Evolutionary conservation across 2,329 filamentous ascomycete genomes (phyloP).

Genomic region (Phialophora chinensis): DNA sequence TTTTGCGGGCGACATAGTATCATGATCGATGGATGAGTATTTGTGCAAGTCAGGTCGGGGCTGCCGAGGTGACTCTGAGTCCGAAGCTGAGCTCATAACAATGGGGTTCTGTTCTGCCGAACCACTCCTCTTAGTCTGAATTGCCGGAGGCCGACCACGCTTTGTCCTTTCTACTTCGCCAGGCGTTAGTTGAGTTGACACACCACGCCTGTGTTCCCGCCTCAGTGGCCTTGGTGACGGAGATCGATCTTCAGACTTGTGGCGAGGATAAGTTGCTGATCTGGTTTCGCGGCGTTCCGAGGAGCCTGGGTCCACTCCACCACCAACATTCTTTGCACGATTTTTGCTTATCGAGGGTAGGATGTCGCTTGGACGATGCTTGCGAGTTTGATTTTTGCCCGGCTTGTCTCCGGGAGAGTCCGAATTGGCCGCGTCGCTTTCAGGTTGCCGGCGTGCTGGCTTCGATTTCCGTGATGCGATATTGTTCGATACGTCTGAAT

Average conservation of each 20-base stretch:
- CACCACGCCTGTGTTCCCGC: slow-evolving; percentile 38
- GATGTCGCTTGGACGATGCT: slow-evolving; percentile 37
- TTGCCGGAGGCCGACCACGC: slow-evolving; percentile 47
- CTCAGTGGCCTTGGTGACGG: slow-evolving; percentile 40
- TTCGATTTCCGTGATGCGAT: slow-evolving; percentile 24
- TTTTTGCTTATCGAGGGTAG: slow-evolving; percentile 33
- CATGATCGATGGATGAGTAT: slow-evolving; percentile 48
- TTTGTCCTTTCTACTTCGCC: slow-evolving; percentile 43
- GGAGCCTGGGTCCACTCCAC: slow-evolving; percentile 28
- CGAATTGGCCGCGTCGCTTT: slow-evolving; percentile 21
- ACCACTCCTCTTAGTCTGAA: slow-evolving; percentile 51
- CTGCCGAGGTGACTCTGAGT: slow-evolving; percentile 48
- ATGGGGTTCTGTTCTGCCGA: slow-evolving; percentile 50
- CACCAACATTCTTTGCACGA: slow-evolving; percentile 33
- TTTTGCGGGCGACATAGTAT: slow-evolving; percentile 69
- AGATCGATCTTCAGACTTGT: slow-evolving; percentile 40
- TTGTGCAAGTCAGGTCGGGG: slow-evolving; percentile 49
- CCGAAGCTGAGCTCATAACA: slow-evolving; percentile 34
- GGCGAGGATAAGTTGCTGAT: slow-evolving; percentile 42
- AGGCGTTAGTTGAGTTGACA: slow-evolving; percentile 40
- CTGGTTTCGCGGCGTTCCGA: slow-evolving; percentile 42
- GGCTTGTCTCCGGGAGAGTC: slow-evolving; percentile 26
- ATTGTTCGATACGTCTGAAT: slow-evolving; percentile 36
- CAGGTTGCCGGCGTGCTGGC: slow-evolving; percentile 6
- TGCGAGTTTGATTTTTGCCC: slow-evolving; percentile 32